Conservation (phyloP, 345 rosid species). For the Nasturtium officinale region DNA sequence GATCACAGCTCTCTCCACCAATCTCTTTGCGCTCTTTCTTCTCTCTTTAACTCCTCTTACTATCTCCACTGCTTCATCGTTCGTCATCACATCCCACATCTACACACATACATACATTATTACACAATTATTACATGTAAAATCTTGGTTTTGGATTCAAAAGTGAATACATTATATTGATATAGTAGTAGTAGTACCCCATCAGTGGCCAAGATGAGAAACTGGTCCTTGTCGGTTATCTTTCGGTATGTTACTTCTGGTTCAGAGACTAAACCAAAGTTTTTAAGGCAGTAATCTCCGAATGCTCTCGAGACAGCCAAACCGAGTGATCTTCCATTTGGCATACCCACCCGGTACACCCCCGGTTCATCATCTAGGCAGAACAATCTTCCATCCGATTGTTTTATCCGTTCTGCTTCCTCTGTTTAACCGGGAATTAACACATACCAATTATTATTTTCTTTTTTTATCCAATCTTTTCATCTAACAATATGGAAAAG, state of each 20-base stretch:
- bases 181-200: constrained; percentile 57
- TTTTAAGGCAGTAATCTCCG: constrained; percentile 85
- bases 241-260: constrained; percentile 67
- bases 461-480: background rate
- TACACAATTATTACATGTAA: background rate
- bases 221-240: constrained; percentile 64
- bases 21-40: constrained; percentile 64
- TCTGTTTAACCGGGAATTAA: constrained; percentile 48
- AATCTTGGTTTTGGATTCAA: background rate
- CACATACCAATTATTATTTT: background rate
- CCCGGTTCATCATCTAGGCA: constrained; percentile 81
- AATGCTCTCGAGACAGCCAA: constrained; percentile 82
- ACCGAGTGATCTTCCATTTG: constrained; percentile 63
- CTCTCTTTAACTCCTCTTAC: constrained; percentile 57
- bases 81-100: constrained; percentile 91
- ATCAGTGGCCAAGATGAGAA: constrained; percentile 79
- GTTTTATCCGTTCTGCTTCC: constrained; percentile 78
- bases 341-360: constrained; percentile 76
- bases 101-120: constrained; percentile 28
- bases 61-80: constrained; percentile 75
- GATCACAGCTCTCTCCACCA: constrained; percentile 66
- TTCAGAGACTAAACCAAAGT: constrained; percentile 76
- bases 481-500: background rate
- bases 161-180: background rate
- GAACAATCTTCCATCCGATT: constrained; percentile 65